Evolutionary conservation across 2,329 filamentous ascomycete species (phyloP), one percentile per base, ranked within the genome.

Genomic region (Tolypocladium album): DNA sequence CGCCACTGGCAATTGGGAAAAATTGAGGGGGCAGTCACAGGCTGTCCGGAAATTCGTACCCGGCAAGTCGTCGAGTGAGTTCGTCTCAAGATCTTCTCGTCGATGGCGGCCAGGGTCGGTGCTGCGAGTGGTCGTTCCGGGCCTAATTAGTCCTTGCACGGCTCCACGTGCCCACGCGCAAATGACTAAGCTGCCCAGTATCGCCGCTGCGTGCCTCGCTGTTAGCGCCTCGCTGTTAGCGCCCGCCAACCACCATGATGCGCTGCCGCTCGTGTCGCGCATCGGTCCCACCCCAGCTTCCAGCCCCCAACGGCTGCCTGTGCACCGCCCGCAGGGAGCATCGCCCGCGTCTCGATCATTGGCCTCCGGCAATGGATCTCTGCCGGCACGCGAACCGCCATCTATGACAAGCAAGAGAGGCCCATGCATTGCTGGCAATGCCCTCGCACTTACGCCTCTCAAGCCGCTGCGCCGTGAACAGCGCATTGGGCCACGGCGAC

Each of bases 161-260:
- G 61, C 63, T 57, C 67, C 72, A 74, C 71, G 70, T 74, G 72
- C 27, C 69, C 60, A 65, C 68, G 70, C 65, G 69, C 61, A 13
- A 56, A 64, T 76, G 73, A 76, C 72, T 76, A 72, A 76, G 70
- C 66, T 8, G 47, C 8, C 34, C 34, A 8, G 34, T 9, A 15
- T 34, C 27, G 8, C 4, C 52, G 20, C 6, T 42, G 15, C 34
- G 4, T 36, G 34, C 34, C 27, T 36, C 13, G 11, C 39, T 31
- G 38, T 56, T 42, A 56, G 55, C 53, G 36, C 53, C 22, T 11
- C 13, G 11, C 39, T 42, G 24, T 56, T 31, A 56, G 55, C 53
- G 53, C 53, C 36, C 12, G 15, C 13, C 42, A 2, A 34, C 40
- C n/a, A 4, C n/a, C 9, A 12, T 47, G 45, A 47, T 50, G 31